phyloP scores from a whole-genome alignment of 306 rosid genomes.

The Crotalaria pallida region DNA sequence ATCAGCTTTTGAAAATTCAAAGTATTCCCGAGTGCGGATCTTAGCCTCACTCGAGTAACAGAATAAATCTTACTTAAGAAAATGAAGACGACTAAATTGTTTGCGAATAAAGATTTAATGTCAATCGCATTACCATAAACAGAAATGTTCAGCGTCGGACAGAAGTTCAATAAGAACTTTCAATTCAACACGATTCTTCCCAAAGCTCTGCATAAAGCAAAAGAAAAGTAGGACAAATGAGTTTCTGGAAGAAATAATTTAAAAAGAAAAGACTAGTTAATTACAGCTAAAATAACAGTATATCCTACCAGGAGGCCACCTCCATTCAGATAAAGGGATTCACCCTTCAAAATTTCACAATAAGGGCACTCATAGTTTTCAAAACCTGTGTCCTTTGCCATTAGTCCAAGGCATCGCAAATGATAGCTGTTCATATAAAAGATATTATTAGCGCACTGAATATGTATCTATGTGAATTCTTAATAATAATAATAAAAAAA shows the following conservation, averaged over 20 bases:
- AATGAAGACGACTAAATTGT: neutral
- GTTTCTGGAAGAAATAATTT: neutral
- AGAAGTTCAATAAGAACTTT: slow-evolving; percentile 45
- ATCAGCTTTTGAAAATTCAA: neutral
- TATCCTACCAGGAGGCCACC: slow-evolving; percentile 53
- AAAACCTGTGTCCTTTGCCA: slow-evolving; percentile 14
- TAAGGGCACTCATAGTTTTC: slow-evolving; percentile 44
- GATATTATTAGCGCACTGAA: slow-evolving; percentile 13
- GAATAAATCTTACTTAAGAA: slow-evolving; percentile 5
- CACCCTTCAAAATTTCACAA: slow-evolving; percentile 50
- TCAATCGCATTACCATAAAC: slow-evolving; percentile 49
- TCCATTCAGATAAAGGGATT: slow-evolving; percentile 35
- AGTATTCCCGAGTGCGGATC: neutral
- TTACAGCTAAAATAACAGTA: neutral
- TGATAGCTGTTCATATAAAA: slow-evolving; percentile 71
- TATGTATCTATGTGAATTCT: slow-evolving; percentile 3
- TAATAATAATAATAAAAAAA: neutral
- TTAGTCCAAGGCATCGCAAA: slow-evolving; percentile 53
- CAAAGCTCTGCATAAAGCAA: slow-evolving; percentile 52
- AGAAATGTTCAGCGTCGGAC: slow-evolving; percentile 46
- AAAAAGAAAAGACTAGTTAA: neutral
- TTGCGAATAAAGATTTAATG: neutral
- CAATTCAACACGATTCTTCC: slow-evolving; percentile 46
- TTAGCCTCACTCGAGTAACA: neutral
- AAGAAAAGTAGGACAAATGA: slow-evolving; percentile 5